Base-by-base conservation (phyloP, 768 basidiomycete genomes). In the Basidioascus undulatus region DNA sequence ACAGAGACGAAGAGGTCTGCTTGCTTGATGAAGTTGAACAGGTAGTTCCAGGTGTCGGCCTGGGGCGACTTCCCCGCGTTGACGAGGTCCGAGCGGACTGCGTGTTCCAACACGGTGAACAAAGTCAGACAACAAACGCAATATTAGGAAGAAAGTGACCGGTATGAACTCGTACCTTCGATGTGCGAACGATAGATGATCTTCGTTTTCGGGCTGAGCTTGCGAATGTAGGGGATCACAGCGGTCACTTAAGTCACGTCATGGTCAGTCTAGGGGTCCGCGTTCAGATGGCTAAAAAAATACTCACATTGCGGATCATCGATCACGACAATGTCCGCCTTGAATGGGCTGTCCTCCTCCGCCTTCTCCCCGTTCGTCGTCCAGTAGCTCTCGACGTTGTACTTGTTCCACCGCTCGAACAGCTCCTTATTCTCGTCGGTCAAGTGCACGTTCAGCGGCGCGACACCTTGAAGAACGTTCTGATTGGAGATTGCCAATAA, bases 181-280 rank as follows among this genome's bases (percentile, higher is more conserved):
- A 92, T 92, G 63, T 92, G 86, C 39, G 83, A 89, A 34, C 86
- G 74, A 57, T 87, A 94, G 48, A 87, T 64, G 53, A 92, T 82
- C 40, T 84, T 84, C 35, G 86, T 62, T 20, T 76, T 73, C 3
- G 84, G 83, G 43, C 77, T 68, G 40, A 74, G 62, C 62, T 76
- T 76, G 56, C 71, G 74, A 65, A 92, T 89, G 49, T 86, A 66
- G 6, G 87, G 87, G 55, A 94, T 87, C 40, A 92, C 66, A 37
- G 83, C 83, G 32, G 83, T 79, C 72, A 92, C 46, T 55, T 25
- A 25, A 43, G 60, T 43, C 49, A 75, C 76, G 26, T 15, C 18
- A 18, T 35, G 4, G 5, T 11, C n/a, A 26, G 12, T 7, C 28
- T 18, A 30, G 6, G 3, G 16, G 16, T 11, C 16, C 16, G 13